phyloP scores from a whole-genome alignment of 2,329 filamentous ascomycete genomes.

The Sporothrix variecibatus region DNA sequence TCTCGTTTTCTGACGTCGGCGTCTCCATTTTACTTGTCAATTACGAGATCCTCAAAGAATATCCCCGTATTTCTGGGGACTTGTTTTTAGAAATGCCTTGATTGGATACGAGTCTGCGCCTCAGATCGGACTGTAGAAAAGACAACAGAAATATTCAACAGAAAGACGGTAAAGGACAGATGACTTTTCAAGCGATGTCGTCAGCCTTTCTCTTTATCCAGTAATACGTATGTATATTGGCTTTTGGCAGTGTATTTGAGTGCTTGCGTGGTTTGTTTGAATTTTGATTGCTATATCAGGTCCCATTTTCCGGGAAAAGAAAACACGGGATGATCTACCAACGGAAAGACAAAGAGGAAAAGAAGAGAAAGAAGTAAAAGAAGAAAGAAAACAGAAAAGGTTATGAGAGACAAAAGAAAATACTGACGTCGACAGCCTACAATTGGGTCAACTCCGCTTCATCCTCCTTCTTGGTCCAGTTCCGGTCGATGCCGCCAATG shows the following conservation, averaged over 20 bases:
- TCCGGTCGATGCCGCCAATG: conserved; percentile 7
- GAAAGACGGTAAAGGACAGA: neutral
- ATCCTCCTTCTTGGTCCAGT: neutral
- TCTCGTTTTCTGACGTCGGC: neutral
- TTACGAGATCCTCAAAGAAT: neutral
- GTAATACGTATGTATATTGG: neutral
- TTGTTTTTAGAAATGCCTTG: neutral
- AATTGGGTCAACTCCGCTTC: neutral
- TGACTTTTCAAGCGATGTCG: neutral
- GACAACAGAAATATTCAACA: neutral
- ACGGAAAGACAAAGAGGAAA: neutral
- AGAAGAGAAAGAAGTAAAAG: neutral
- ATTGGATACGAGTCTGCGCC: neutral
- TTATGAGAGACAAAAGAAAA: neutral
- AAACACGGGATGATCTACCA: neutral
- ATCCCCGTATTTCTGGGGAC: neutral
- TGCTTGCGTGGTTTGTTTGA: neutral
- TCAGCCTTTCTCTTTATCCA: neutral
- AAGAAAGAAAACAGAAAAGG: neutral
- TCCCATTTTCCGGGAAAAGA: conserved; percentile 1
- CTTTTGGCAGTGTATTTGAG: neutral
- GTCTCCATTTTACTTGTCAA: neutral
- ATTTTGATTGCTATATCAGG: neutral
- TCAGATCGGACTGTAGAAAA: neutral
- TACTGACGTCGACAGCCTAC: neutral